Conservation (phyloP, 495 filamentous ascomycete species). For the Aspergillus indologenus region DNA sequence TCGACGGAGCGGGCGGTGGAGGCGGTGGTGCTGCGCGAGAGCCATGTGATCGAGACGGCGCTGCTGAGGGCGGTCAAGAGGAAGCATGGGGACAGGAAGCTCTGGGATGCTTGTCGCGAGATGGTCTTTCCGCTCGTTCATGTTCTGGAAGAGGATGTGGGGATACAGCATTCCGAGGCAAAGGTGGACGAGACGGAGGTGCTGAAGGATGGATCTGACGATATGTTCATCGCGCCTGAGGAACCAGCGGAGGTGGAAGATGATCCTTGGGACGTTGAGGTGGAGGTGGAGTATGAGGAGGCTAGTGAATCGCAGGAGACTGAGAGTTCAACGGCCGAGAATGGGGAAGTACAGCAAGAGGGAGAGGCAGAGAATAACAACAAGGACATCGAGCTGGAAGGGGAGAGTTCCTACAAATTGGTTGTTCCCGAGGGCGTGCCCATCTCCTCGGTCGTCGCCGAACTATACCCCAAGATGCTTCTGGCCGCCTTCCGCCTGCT, state of each 20-base stretch:
- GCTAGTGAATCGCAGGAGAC: not conserved
- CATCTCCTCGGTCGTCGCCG: slow-evolving; percentile 55
- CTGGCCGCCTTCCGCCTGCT: slow-evolving; percentile 61
- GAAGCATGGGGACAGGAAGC: slow-evolving; percentile 58
- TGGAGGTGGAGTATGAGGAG: no score
- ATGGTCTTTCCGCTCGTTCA: slow-evolving; percentile 64
- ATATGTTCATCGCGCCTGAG: not conserved
- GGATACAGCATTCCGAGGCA: not conserved
- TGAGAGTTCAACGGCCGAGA: not conserved
- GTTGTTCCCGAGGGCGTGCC: slow-evolving; percentile 35
- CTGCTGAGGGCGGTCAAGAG: slow-evolving; percentile 30
- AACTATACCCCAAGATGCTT: slow-evolving; percentile 65
- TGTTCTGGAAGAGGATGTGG: slow-evolving; percentile 30
- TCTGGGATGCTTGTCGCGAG: slow-evolving; percentile 69
- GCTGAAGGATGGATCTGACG: not conserved
- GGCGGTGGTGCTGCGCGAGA: slow-evolving; percentile 30
- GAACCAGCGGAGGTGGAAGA: not conserved
- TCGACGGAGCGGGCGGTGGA: slow-evolving; percentile 25
- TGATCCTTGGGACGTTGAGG: no score
- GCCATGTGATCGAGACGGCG: slow-evolving; percentile 23
- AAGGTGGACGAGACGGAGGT: not conserved
- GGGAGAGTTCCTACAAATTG: slow-evolving; percentile 14
- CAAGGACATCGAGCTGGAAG: not conserved
- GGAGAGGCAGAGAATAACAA: not conserved
- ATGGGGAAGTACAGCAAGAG: not conserved